A percentile compares a stretch with the other conserved stretches of the same genome.
Evolutionary conservation across 495 filamentous ascomycete genomes (phyloP).

Genomic region (Neurospora sp.): DNA sequence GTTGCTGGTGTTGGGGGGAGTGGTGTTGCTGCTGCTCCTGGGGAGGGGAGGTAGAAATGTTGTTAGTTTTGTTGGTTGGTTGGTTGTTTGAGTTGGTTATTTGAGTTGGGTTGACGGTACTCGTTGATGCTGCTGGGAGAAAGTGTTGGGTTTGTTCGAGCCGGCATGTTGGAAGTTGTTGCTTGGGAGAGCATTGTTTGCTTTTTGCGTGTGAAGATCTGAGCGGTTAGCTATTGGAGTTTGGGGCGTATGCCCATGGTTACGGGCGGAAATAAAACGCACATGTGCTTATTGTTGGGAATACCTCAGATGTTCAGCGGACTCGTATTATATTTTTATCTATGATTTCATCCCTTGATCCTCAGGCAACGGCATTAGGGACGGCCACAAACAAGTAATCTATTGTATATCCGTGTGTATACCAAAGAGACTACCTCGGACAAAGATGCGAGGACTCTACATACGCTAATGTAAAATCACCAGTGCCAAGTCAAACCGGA

Average conservation of each 20-base stretch:
- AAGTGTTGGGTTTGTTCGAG: neutral
- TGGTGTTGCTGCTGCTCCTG: slow-evolving; percentile 26
- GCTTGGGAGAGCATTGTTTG: neutral
- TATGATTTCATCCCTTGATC: neutral
- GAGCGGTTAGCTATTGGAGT: neutral
- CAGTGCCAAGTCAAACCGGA: neutral
- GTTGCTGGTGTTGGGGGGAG: slow-evolving; percentile 48
- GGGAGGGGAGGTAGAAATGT: neutral
- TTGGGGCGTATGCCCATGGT: neutral
- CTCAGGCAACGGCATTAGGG: neutral
- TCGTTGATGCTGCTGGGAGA: neutral
- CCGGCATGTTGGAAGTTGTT: neutral
- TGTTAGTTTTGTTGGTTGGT: neutral
- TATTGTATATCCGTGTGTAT: slow-evolving; percentile 2
- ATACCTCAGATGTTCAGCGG: neutral
- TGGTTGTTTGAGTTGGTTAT: neutral
- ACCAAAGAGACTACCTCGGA: neutral
- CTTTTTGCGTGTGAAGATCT: neutral
- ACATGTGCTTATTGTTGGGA: neutral
- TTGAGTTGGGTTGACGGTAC: neutral
- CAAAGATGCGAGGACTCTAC: neutral
- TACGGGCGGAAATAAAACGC: neutral
- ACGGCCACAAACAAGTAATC: neutral
- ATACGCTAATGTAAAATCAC: neutral
- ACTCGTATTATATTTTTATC: neutral